Percentiles rank a stretch among this genome's conserved stretches.
Evolutionary conservation across 805 yeast genomes (phyloP).

Genomic region (Candida ovalis): DNA sequence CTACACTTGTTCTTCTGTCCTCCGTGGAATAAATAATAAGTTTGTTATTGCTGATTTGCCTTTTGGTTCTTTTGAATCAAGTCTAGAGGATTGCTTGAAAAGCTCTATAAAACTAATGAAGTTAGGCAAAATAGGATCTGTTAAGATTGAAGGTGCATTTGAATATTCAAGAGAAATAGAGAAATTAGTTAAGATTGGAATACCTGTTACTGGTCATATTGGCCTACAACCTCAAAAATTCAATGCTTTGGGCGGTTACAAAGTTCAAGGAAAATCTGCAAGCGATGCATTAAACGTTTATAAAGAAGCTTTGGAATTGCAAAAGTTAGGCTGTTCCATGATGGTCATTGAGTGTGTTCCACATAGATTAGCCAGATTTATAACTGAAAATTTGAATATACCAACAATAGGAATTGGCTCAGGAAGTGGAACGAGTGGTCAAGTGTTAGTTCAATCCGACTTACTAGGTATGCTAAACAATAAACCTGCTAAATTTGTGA

Average conservation of each 20-base stretch:
- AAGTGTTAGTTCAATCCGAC: constrained; percentile 85
- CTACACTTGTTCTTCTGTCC: constrained; percentile 71
- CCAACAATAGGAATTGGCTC: constrained; percentile 98
- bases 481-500: constrained; percentile 68
- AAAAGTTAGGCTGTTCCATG: constrained; percentile 72
- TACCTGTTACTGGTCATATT: constrained; percentile 88
- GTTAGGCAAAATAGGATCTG: constrained; percentile 58
- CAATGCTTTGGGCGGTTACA: constrained; percentile 78
- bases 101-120: constrained; percentile 54
- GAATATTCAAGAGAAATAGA: constrained; percentile 52
- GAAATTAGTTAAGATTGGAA: constrained; percentile 61
- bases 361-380: constrained; percentile 55
- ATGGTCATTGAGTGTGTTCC: constrained; percentile 87
- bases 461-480: constrained; percentile 69
- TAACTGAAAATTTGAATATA: constrained; percentile 55
- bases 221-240: constrained; percentile 91
- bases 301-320: constrained; percentile 65
- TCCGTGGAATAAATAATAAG: constrained; percentile 63
- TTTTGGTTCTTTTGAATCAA: constrained; percentile 76
- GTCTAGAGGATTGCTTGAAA: constrained; percentile 57
- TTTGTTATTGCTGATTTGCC: constrained; percentile 83
- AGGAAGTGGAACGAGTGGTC: constrained; percentile 79
- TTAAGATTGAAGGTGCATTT: constrained; percentile 82
- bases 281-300: constrained; percentile 53
- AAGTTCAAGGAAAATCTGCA: constrained; percentile 70